Base-by-base conservation (phyloP, 78 protist species). In the Capsaspora owczarzaki region DNA sequence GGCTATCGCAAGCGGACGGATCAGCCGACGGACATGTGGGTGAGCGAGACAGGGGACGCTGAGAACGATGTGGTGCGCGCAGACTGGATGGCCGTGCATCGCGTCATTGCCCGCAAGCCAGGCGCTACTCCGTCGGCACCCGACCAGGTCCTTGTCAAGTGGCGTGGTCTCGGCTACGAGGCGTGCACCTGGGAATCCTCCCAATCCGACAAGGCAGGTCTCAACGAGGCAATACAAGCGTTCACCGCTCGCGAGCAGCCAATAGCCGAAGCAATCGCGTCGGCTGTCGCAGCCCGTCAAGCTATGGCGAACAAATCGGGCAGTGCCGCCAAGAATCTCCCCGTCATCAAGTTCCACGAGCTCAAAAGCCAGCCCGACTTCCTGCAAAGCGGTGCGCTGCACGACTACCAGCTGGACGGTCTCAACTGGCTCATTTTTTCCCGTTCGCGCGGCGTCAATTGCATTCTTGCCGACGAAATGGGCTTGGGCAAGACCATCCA, bases 331-430 rank as follows among this genome's bases (percentile, higher is more conserved):
- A n/a, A n/a, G n/a, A n/a, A n/a, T n/a, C n/a, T n/a, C n/a, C n/a
- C n/a, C n/a, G n/a, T n/a, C n/a, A n/a, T n/a, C 66, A 25, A 56
- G 66, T 10, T 12, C 33, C 4, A 16, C 4, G 66, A 16, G 66
- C 25, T 25, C 66, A 29, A 25, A 16, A 12, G 4, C 35, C 87
- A 84, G 78, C 87, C 87, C 22, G 37, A 68, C 23, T 27, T 37
- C 63, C 5, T 84, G 12, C 27, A 4, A 10, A n/a, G 33, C n/a
- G 82, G 69, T 2, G 10, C n/a, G 76, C 87, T 97, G 37, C 49
- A 96, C 14, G 93, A 85, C 76, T 96, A 96, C 87, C 99, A 97
- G 86, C 78, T 92, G 69, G 87, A 80, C 27, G 93, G 93, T 40
- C 72, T 89, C 41, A 86, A 89, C 80, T 93, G 93, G 93, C 74